Conservation (phyloP, 805 yeast genomes). For the Zygotorulaspora sp. region DNA sequence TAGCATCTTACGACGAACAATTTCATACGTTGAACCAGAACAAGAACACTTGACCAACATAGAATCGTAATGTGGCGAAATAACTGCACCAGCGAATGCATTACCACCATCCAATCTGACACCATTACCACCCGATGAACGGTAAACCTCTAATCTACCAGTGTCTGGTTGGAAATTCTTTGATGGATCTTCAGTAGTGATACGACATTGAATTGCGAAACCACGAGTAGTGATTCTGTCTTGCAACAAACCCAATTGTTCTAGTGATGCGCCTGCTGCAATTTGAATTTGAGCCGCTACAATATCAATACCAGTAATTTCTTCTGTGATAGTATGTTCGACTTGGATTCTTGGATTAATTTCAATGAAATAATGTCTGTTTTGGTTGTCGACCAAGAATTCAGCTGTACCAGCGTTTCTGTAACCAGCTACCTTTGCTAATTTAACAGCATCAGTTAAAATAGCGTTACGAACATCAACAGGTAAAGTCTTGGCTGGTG, state of each 20-base stretch:
- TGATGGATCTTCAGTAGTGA: slow-evolving; percentile 96
- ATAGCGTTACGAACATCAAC: slow-evolving; percentile 82
- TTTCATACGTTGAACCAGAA: slow-evolving; percentile 95
- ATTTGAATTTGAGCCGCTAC: slow-evolving; percentile 98
- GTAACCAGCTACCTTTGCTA: slow-evolving; percentile 84
- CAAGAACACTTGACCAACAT: slow-evolving; percentile 97
- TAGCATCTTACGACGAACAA: slow-evolving; percentile 95
- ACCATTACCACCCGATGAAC: slow-evolving; percentile 99
- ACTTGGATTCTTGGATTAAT: slow-evolving; percentile 98
- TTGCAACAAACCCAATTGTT: slow-evolving; percentile 87
- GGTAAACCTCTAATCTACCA: slow-evolving; percentile 94
- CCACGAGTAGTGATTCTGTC: slow-evolving; percentile 95
- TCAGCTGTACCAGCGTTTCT: slow-evolving; percentile 98
- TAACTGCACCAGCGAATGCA: slow-evolving; percentile 94
- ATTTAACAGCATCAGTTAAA: slow-evolving; percentile 87
- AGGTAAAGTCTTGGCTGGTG: slow-evolving; percentile 93
- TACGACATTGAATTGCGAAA: slow-evolving; percentile 97
- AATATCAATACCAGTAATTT: slow-evolving; percentile 95
- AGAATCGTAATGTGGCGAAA: slow-evolving; percentile 95
- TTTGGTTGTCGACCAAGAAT: slow-evolving; percentile 86
- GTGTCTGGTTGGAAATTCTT: slow-evolving; percentile 98
- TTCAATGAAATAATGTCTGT: slow-evolving; percentile 96
- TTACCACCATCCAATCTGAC: slow-evolving; percentile 98
- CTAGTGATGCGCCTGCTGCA: slow-evolving; percentile 95
- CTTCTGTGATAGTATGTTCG: slow-evolving; percentile 98